Evolutionary conservation across 176 grass and related monocot genomes (phyloP), one percentile per base, ranked within the genome.

Genomic region (Bothriochloa decipiens): DNA sequence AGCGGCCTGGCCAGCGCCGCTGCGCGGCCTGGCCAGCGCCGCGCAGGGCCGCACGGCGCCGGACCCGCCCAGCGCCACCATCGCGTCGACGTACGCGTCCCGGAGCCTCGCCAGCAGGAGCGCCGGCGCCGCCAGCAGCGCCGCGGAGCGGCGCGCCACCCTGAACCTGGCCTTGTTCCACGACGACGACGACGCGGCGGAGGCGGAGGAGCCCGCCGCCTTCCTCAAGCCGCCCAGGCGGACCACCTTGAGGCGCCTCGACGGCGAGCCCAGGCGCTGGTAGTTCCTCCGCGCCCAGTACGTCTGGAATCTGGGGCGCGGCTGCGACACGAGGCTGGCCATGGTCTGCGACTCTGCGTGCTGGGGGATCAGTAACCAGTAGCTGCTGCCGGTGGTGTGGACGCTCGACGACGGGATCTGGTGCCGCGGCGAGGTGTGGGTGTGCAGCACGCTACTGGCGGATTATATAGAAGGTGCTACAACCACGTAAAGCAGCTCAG

Each of bases 1-100:
- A 73, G 69, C 2, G 79, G 46, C 68, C 43, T 62, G 50, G 77
- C 77, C 40, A 92, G 80, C 18, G 70, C 47, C 4, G 90, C 63
- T n/a, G 28, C 78, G 69, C 2, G 79, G 46, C 68, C 43, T 62
- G 50, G 77, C 77, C 40, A 92, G 80, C 18, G 70, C 47, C 4
- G 90, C 63, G n/a, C 49, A 36, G 8, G 83, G 79, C n/a, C 68
- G 80, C 25, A 53, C 61, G 65, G 18, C 68, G 15, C 87, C 70
- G 16, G 57, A 61, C 57, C 57, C 57, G 57, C 70, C 81, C 71
- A 92, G 65, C 7, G 82, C 78, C n/a, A 90, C 40, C 88, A 90
- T 93, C 41, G 89, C 62, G 78, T 83, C 83, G 29, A 93, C 29
- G 74, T 93, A 93, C 22, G 85, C 69, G 86, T 93, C 86, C 11